phyloP scores from a whole-genome alignment of 306 rosid genomes.

The Cicer chorassanicum region DNA sequence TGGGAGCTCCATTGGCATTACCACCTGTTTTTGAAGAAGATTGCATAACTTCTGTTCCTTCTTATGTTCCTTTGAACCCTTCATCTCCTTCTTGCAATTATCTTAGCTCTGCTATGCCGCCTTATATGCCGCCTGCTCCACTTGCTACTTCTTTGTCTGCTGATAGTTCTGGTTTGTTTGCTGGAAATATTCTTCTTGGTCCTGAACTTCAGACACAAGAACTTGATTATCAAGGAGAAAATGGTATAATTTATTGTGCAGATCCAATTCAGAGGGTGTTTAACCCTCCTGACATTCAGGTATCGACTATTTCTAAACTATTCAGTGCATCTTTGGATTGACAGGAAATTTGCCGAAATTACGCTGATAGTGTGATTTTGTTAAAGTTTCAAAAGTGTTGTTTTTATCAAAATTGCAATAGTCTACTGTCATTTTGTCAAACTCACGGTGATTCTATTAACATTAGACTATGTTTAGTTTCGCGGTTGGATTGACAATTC shows the following conservation, averaged over 20 bases:
- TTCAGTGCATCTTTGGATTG: too few relatives aligned
- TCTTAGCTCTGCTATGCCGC: constrained; percentile 56
- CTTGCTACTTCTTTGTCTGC: constrained; percentile 64
- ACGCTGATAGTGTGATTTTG: too few relatives aligned
- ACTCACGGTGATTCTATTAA: too few relatives aligned
- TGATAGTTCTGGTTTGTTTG: constrained; percentile 66
- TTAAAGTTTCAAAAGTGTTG: too few relatives aligned
- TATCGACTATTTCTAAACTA: constrained; percentile 42
- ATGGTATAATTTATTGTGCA: constrained; percentile 66
- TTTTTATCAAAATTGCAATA: too few relatives aligned
- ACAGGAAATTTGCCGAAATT: too few relatives aligned
- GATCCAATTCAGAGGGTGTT: constrained; percentile 70
- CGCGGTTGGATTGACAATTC: too few relatives aligned
- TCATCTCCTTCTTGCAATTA: constrained; percentile 75
- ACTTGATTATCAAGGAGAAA: constrained; percentile 79
- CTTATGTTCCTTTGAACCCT: constrained; percentile 75
- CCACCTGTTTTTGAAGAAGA: constrained; percentile 79
- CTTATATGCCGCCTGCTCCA: constrained; percentile 63
- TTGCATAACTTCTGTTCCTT: constrained; percentile 78
- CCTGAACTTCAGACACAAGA: constrained; percentile 79
- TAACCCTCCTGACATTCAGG: constrained; percentile 89
- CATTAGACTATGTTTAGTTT: too few relatives aligned
- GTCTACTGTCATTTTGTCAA: too few relatives aligned
- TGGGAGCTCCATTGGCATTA: constrained; percentile 60
- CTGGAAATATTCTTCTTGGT: constrained; percentile 61